phyloP scores from a whole-genome alignment of 1,139 yeast genomes.

The Casaregolazyma lundiana region DNA sequence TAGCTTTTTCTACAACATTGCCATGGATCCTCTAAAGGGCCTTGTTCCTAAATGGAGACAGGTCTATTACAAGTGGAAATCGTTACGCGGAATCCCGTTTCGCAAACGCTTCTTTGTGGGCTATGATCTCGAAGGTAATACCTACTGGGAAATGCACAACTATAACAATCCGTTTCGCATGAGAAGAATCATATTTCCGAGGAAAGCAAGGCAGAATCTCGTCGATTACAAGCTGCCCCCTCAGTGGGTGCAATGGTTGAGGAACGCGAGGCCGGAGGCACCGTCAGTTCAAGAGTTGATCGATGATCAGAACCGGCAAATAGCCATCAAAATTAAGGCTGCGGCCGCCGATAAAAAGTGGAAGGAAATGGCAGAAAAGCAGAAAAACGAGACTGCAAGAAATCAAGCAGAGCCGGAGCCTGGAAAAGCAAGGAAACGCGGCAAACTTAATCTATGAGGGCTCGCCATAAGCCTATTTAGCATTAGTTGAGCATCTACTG shows the following conservation, averaged over 20 bases:
- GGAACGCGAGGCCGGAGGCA: slow-evolving; percentile 54
- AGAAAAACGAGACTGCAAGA: neutral
- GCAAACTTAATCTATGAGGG: slow-evolving; percentile 2
- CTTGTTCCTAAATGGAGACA: slow-evolving; percentile 37
- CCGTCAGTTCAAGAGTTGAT: slow-evolving; percentile 63
- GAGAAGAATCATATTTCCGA: slow-evolving; percentile 41
- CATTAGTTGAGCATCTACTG: too few species aligned
- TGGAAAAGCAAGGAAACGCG: neutral
- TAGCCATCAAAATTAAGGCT: slow-evolving; percentile 52
- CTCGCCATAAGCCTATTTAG: neutral
- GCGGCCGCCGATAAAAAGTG: slow-evolving; percentile 58
- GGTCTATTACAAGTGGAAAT: slow-evolving; percentile 53
- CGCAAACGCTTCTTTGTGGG: slow-evolving; percentile 47
- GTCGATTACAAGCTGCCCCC: slow-evolving; percentile 47
- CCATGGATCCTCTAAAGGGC: slow-evolving; percentile 39
- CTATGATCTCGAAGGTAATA: slow-evolving; percentile 74
- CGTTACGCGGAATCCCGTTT: slow-evolving; percentile 62
- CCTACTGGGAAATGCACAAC: slow-evolving; percentile 76
- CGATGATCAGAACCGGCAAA: slow-evolving; percentile 54
- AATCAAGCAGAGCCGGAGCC: neutral
- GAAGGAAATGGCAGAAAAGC: slow-evolving; percentile 38
- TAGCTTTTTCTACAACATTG: neutral
- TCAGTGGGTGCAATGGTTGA: slow-evolving; percentile 80
- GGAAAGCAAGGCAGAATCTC: slow-evolving; percentile 29
- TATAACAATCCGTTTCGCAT: slow-evolving; percentile 32